Base-by-base conservation (phyloP, 331 rosid genomes). In the Pyracantha coccinea region DNA sequence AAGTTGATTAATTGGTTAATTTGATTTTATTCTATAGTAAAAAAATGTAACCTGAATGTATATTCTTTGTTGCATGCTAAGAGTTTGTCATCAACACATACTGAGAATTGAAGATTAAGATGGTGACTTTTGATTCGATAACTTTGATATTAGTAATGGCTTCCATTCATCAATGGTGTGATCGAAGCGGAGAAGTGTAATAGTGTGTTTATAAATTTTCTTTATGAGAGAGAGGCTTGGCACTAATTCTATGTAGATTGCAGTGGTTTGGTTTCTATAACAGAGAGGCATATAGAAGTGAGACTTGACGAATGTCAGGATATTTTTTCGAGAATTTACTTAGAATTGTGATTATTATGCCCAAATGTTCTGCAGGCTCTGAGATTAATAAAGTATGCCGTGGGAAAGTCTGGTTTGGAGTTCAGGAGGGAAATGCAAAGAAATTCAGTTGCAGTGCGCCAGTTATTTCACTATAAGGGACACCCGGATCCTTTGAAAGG, bases 381-480 rank as follows among this genome's bases (percentile, higher is more conserved):
- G 32, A 88, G 99, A 75, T 89, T 95, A 93, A 95, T 92, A 54
- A 95, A 92, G 80, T 95, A 95, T 73, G 74, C 83, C 1, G 92
- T 95, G 82, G 98, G 88, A 32, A 95, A 95, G 83, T 92, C 99
- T 62, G 99, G 99, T 78, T 91, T 83, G 57, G 99, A 95, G 86
- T 95, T 95, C 81, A 85, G 93, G 87, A 95, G 97, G 84, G 99
- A 95, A 86, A 90, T 95, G 96, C 99, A 95, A 85, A 90, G 98
- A 86, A 91, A 90, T 80, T 92, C 98, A 38, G 98, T 84, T 50
- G 93, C 93, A 2, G 86, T 92, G 83, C 96, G 98, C 38, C 96
- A 89, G 69, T 79, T 95, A 79, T 69, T 92, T 87, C 99, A 95
- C 83, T 88, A 92, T 85, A 92, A 90, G 86, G 99, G 98, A 82